A percentile compares a stretch with the other conserved stretches of the same genome.
Conservation (phyloP, 148 eudicot species). For the Rhododendron ovatum region DNA sequence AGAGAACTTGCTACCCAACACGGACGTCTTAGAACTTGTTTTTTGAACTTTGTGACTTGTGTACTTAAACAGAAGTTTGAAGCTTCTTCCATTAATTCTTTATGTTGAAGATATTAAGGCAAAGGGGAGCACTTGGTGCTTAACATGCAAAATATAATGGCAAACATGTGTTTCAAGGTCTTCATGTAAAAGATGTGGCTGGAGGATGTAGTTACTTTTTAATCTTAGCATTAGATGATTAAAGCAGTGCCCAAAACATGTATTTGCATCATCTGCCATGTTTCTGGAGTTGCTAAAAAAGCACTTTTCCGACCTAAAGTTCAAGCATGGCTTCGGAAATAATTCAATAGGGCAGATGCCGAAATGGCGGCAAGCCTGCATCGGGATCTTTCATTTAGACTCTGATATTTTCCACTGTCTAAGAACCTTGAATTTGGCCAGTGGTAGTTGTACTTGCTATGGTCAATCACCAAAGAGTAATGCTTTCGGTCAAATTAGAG, state of each 20-base stretch:
- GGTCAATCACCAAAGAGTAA: not conserved
- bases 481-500: not conserved
- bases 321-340: not conserved
- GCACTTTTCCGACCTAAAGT: not conserved
- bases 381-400: not conserved
- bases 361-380: not conserved
- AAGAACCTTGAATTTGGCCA: not conserved
- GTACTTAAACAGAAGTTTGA: not conserved
- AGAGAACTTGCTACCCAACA: not conserved
- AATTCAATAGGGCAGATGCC: not conserved
- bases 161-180: not conserved
- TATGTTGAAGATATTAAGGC: not conserved
- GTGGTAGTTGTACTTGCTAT: not conserved
- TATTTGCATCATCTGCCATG: not conserved
- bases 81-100: not conserved
- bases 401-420: not conserved
- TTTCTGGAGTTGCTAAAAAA: not conserved
- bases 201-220: not conserved
- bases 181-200: not conserved
- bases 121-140: not conserved
- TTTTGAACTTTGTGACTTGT: not conserved
- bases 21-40: not conserved
- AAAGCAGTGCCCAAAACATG: not conserved
- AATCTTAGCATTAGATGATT: not conserved
- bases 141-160: not conserved